A percentile compares a stretch with the other conserved stretches of the same genome.
Evolutionary conservation across 352 stramenopile species (phyloP).

Genomic region (Halophytophthora batemanensis): DNA sequence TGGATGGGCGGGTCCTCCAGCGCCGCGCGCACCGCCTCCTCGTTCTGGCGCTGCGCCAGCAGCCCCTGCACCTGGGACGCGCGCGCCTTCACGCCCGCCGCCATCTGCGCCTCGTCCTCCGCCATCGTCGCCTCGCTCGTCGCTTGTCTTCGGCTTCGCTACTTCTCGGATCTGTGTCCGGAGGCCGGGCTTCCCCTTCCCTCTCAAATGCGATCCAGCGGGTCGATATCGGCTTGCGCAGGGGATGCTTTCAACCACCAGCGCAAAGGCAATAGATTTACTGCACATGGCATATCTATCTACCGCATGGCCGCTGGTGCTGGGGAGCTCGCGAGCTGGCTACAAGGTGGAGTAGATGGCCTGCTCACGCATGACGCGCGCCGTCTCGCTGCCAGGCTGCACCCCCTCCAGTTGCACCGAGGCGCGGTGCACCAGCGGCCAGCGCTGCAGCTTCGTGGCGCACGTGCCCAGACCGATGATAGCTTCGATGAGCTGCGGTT

Average conservation of each 20-base stretch:
- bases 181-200: too few species aligned
- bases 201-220: too few species aligned
- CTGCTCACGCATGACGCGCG: slow-evolving; percentile 61
- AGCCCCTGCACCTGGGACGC: slow-evolving; percentile 65
- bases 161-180: slow-evolving; percentile 1
- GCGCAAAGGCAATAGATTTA: too few species aligned
- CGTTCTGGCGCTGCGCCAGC: slow-evolving; percentile 74
- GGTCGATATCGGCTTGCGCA: too few species aligned
- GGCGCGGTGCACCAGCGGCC: slow-evolving; percentile 52
- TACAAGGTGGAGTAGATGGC: slow-evolving; percentile 56
- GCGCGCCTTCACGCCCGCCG: slow-evolving; percentile 54
- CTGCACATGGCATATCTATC: too few species aligned
- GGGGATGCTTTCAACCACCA: too few species aligned
- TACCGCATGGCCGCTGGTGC: too few species aligned
- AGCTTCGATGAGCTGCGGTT: slow-evolving; percentile 68
- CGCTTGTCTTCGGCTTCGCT: background rate
- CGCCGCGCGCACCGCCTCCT: slow-evolving; percentile 71
- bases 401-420: slow-evolving; percentile 53
- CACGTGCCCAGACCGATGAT: slow-evolving; percentile 74
- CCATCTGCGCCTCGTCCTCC: slow-evolving; percentile 54
- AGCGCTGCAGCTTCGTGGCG: slow-evolving; percentile 60
- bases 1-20: slow-evolving; percentile 72
- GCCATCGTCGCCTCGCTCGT: slow-evolving; percentile 32
- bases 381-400: slow-evolving; percentile 66
- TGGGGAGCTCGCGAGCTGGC: background rate